Evolutionary conservation across 1,139 yeast genomes (phyloP).

Genomic region (Martiniozyma asiatica): DNA sequence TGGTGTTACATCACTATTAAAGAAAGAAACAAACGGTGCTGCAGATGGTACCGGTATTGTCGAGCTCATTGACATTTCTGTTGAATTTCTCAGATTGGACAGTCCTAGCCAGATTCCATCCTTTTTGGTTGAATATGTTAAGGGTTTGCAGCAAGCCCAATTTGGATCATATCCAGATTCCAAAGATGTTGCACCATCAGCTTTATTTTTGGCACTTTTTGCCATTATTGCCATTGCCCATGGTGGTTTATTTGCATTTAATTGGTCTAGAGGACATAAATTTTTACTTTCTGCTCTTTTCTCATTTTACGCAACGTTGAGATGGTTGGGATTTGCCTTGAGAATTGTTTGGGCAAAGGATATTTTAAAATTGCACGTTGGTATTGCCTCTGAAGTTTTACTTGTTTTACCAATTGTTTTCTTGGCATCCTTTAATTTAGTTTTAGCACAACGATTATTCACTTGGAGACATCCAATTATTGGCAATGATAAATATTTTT

Average conservation of each 20-base stretch:
- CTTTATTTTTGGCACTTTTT: conserved; percentile 46
- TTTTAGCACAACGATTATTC: conserved; percentile 65
- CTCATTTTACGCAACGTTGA: conserved; percentile 38
- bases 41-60: conserved; percentile 42
- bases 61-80: conserved; percentile 22
- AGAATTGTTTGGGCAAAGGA: conserved; percentile 50
- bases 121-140: conserved; percentile 26
- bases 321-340: conserved; percentile 49
- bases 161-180: conserved; percentile 59
- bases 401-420: conserved; percentile 45
- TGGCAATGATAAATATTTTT: conserved; percentile 45
- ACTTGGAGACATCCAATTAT: conserved; percentile 78
- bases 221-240: conserved; percentile 38
- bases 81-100: conserved; percentile 15
- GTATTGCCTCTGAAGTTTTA: conserved; percentile 51
- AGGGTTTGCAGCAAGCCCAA: conserved; percentile 33
- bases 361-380: conserved; percentile 33
- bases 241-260: conserved; percentile 35
- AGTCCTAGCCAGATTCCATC: conserved; percentile 26
- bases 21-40: conserved; percentile 27
- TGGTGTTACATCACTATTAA: conserved; percentile 14
- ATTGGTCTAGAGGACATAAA: conserved; percentile 48
- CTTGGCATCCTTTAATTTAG: conserved; percentile 46
- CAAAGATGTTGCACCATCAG: conserved; percentile 49
- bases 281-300: conserved; percentile 50